Conservation (phyloP, 352 stramenopile genomes). For the Phytophthora europaea region DNA sequence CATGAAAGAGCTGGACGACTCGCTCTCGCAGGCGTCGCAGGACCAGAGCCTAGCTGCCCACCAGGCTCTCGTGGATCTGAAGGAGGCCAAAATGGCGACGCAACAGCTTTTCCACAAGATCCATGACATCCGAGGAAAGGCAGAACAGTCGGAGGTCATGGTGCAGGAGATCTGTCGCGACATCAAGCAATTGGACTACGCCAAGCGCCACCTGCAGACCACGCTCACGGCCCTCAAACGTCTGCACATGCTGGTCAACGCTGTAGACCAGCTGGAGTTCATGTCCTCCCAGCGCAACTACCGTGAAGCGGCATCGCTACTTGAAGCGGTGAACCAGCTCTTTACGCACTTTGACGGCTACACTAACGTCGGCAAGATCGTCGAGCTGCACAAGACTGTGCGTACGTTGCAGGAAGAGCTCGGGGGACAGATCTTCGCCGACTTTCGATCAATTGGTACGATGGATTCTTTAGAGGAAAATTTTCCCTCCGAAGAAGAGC, state of each 20-base stretch:
- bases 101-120: slow-evolving; percentile 94
- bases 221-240: slow-evolving; percentile 97
- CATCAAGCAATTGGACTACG: slow-evolving; percentile 99
- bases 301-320: slow-evolving; percentile 94
- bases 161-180: slow-evolving; percentile 98
- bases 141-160: slow-evolving; percentile 96
- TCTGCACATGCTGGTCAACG: slow-evolving; percentile 98
- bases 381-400: slow-evolving; percentile 94
- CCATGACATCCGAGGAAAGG: slow-evolving; percentile 94
- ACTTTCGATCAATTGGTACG: slow-evolving; percentile 89
- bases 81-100: slow-evolving; percentile 88
- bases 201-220: slow-evolving; percentile 97
- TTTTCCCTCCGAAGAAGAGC: slow-evolving; percentile 73
- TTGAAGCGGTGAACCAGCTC: slow-evolving; percentile 97
- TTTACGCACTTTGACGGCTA: slow-evolving; percentile 98
- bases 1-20: slow-evolving; percentile 87
- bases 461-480: slow-evolving; percentile 82
- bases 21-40: slow-evolving; percentile 81
- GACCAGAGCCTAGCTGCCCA: slow-evolving; percentile 81
- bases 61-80: slow-evolving; percentile 84
- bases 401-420: slow-evolving; percentile 91
- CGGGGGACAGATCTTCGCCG: slow-evolving; percentile 88
- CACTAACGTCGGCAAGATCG: slow-evolving; percentile 93
- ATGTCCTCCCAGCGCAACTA: slow-evolving; percentile 92
- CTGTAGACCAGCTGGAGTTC: slow-evolving; percentile 94